These are phyloP conservation scores for Pseudopyrenochaeta lycopersici DNA, from an alignment of 2,329 filamentous ascomycete genomes.

Conservation along the genomic window DNA sequence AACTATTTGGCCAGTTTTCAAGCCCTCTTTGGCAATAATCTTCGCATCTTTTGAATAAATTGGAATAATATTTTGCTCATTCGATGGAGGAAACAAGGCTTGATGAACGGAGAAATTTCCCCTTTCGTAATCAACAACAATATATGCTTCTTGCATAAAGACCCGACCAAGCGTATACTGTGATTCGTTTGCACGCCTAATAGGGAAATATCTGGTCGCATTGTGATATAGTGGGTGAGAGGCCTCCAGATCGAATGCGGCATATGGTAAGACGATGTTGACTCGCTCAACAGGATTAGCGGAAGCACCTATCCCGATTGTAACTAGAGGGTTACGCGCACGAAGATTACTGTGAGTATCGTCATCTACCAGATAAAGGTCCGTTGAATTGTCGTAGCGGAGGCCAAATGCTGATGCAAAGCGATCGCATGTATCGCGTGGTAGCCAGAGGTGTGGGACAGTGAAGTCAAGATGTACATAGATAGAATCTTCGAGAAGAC, in stretches of 20 bases:
- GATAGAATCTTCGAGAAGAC: conserved; percentile 13
- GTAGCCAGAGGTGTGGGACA: conserved; percentile 29
- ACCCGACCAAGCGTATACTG: conserved; percentile 47
- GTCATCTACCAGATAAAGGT: conserved; percentile 42
- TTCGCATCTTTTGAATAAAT: too few relatives aligned
- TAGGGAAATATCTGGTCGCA: conserved; percentile 26
- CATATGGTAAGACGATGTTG: conserved; percentile 19
- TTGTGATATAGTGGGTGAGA: neutral
- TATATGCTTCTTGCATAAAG: conserved; percentile 41
- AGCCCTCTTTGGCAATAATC: too few relatives aligned
- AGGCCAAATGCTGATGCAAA: conserved; percentile 43
- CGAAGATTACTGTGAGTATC: neutral
- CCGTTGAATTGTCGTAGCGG: conserved; percentile 30
- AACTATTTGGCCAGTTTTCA: too few relatives aligned
- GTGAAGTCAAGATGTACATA: conserved; percentile 42
- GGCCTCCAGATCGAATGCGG: conserved; percentile 18
- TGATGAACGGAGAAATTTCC: neutral
- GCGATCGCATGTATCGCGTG: conserved; percentile 34
- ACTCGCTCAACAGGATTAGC: neutral
- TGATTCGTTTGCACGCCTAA: conserved; percentile 18
- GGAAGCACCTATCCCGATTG: neutral
- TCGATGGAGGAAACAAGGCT: too few relatives aligned
- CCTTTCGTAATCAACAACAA: conserved; percentile 38
- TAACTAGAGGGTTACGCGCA: neutral
- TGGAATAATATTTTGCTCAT: too few relatives aligned